Base-by-base conservation (phyloP, 1,139 yeast species). In the Eremothecium gossypii region DNA sequence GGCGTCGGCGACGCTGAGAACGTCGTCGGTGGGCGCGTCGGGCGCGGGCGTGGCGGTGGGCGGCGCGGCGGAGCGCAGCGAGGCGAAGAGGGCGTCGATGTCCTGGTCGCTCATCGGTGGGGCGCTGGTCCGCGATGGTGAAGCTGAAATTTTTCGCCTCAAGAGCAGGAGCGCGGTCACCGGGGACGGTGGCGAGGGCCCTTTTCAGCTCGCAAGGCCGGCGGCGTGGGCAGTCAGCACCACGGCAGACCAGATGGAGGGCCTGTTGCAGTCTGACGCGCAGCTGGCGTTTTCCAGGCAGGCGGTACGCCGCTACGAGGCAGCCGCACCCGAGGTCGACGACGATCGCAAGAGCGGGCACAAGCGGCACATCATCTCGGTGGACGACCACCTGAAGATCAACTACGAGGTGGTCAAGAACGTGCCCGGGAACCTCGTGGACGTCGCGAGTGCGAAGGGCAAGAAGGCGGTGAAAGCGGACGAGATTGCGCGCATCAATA, bases 361-460 rank as follows among this genome's bases (percentile, higher is more conserved):
- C 40, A 59, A 55, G 40, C 45, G 63, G 36, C 63, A 58, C 42
- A 58, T 59, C 5, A 41, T 60, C 9, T 49, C 49, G 26, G 60
- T 60, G 2, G 64, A 59, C 37, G 61, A 59, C 41, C 52, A 53
- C 17, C 53, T 61, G 7, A 52, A 51, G 45, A 58, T 60, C 20
- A 60, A 58, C 44, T 60, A 60, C 41, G 64, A 60, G 43, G 54
- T 57, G 54, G 52, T 60, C 20, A 58, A 55, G 43, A 58, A 52
- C 34, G 45, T 54, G 9, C 64, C 64, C 1, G 64, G 64, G 6
- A 58, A 54, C 30, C 38, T 58, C 23, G 36, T 42, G 17, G 46
- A 39, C 23, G 40, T 33, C 36, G 35, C 42, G 23, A 35, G 32
- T 13, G 27, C 41, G n/a, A 41, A 40, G 27, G 36, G 33, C 23